These are phyloP conservation scores for Colletotrichum aenigma DNA, from an alignment of 2,329 filamentous ascomycete species.

Conservation along the genomic window DNA sequence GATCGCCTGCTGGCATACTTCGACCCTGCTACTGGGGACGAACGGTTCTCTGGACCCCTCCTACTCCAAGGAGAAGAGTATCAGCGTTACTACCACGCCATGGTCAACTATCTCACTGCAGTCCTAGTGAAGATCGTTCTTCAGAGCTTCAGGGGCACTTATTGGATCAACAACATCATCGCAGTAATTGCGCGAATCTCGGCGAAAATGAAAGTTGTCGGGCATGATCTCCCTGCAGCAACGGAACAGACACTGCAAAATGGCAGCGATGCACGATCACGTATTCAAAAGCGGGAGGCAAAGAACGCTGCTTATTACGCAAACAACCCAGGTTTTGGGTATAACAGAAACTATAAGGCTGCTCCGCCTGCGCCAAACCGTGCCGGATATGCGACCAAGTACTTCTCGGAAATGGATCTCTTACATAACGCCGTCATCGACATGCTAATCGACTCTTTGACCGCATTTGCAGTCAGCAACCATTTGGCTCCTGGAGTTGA, in stretches of 20 bases:
- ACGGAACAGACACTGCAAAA: not conserved
- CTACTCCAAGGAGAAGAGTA: not conserved
- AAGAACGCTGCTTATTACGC: not conserved
- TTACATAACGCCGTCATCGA: fast-evolving
- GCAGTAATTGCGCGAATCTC: not conserved
- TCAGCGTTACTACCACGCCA: not conserved
- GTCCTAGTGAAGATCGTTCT: not conserved
- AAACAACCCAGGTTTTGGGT: not conserved
- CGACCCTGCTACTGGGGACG: not conserved
- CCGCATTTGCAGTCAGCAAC: not conserved
- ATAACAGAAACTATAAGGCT: no score
- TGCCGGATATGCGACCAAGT: not conserved
- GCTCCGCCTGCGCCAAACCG: no score
- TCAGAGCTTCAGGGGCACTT: not conserved
- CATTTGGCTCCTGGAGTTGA: not conserved
- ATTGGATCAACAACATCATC: not conserved
- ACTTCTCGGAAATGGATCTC: not conserved
- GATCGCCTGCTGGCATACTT: not conserved
- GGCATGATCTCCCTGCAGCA: not conserved
- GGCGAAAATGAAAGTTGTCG: not conserved
- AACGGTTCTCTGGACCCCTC: not conserved
- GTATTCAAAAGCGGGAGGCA: not conserved
- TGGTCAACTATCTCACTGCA: not conserved
- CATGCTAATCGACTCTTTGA: not conserved
- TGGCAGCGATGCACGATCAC: not conserved